Conservation (phyloP, 2,329 filamentous ascomycete genomes). For the Aspergillus chevalieri region DNA sequence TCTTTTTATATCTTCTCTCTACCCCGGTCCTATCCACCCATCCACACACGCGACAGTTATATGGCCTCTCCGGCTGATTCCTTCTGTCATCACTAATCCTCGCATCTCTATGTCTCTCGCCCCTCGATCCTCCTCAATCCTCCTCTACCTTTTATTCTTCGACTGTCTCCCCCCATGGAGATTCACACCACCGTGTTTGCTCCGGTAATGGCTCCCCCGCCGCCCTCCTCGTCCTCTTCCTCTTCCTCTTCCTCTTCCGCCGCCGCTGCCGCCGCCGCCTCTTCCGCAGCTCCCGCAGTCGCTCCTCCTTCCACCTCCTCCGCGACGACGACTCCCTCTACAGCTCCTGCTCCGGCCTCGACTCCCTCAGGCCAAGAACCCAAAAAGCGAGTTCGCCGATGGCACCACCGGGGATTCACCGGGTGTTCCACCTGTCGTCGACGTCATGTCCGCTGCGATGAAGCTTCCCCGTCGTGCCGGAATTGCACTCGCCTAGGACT, state of each 20-base stretch:
- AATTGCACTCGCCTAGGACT: conserved; percentile 32
- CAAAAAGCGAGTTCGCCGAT: conserved; percentile 31
- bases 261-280: background rate
- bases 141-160: conserved; percentile 1
- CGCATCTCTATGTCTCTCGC: conserved; percentile 1
- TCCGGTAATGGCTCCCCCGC: conserved; percentile 10
- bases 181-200: conserved; percentile 19
- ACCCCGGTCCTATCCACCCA: too few relatives aligned
- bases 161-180: conserved; percentile 19
- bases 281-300: conserved; percentile 9
- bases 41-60: too few relatives aligned
- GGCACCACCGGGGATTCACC: conserved; percentile 39
- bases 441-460: conserved; percentile 35
- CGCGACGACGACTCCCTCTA: background rate
- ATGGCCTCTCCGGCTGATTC: background rate
- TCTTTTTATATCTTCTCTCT: too few relatives aligned
- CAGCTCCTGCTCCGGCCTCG: background rate
- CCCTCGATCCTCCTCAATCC: conserved; percentile 9
- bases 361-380: conserved; percentile 10
- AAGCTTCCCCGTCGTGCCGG: conserved; percentile 30
- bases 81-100: background rate
- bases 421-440: conserved; percentile 37
- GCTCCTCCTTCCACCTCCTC: background rate
- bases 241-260: background rate
- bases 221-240: conserved; percentile 7